Percentiles rank a stretch among this genome's conserved stretches.
These are phyloP conservation scores for Penicillium sp. DNA, from an alignment of 2,329 filamentous ascomycete genomes.

Conservation along the genomic window DNA sequence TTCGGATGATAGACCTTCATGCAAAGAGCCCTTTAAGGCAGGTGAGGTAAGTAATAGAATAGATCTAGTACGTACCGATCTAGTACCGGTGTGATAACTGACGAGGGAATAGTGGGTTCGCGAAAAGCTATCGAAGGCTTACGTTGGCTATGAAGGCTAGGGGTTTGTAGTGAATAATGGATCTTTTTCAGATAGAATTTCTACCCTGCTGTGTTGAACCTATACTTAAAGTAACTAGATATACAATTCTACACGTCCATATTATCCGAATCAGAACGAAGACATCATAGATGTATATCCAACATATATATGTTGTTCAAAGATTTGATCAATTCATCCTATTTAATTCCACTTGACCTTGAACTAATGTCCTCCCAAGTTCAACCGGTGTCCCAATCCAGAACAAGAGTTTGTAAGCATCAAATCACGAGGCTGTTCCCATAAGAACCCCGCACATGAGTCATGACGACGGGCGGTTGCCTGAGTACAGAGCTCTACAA, in stretches of 20 bases:
- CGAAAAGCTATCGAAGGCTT: slow-evolving; percentile 16
- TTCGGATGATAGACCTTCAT: slow-evolving; percentile 11
- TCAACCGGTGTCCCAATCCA: background rate
- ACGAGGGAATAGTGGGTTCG: slow-evolving; percentile 14
- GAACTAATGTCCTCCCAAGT: background rate
- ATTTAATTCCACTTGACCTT: background rate
- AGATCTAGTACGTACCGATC: background rate
- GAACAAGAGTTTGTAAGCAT: background rate
- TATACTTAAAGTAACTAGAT: background rate
- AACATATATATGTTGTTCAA: background rate
- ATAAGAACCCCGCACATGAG: slow-evolving; percentile 3
- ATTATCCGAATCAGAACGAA: background rate
- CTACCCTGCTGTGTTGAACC: background rate
- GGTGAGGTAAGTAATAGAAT: slow-evolving; percentile 17
- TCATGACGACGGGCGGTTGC: background rate
- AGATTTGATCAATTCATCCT: background rate
- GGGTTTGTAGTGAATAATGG: background rate
- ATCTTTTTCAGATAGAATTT: background rate
- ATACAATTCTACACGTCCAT: background rate
- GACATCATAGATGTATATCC: background rate
- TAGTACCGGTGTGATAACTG: background rate
- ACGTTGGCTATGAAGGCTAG: slow-evolving; percentile 15
- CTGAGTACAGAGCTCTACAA: background rate
- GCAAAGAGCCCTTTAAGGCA: slow-evolving; percentile 21
- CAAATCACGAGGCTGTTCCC: background rate